These are phyloP conservation scores for Ophiostoma sp. DNA, from an alignment of 2,329 filamentous ascomycete genomes.

Conservation along the genomic window DNA sequence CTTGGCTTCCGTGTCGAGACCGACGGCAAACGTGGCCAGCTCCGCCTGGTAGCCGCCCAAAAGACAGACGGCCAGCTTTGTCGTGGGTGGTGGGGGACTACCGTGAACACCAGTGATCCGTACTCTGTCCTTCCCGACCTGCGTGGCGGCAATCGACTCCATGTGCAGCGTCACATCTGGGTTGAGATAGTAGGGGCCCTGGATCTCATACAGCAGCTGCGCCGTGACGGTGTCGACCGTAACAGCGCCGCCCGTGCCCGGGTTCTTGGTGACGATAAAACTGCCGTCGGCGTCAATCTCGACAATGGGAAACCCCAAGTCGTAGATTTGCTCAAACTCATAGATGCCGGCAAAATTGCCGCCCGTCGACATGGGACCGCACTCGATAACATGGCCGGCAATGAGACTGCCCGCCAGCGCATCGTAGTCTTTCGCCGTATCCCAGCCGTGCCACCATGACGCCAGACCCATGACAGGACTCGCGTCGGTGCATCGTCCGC, in stretches of 20 bases:
- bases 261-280: slow-evolving; percentile 39
- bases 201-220: slow-evolving; percentile 23
- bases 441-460: slow-evolving; percentile 57
- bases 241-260: slow-evolving; percentile 40
- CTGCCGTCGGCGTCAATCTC: slow-evolving; percentile 40
- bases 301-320: slow-evolving; percentile 42
- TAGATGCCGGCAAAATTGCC: slow-evolving; percentile 56
- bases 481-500: slow-evolving; percentile 44
- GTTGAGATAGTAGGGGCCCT: slow-evolving; percentile 47
- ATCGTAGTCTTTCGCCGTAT: slow-evolving; percentile 45
- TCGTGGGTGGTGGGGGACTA: slow-evolving; percentile 48
- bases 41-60: slow-evolving; percentile 36
- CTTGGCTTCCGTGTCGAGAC: slow-evolving; percentile 33
- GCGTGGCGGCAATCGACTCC: not conserved
- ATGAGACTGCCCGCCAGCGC: slow-evolving; percentile 51
- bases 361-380: slow-evolving; percentile 54
- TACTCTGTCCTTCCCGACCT: slow-evolving; percentile 32
- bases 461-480: slow-evolving; percentile 56
- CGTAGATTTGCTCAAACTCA: slow-evolving; percentile 36
- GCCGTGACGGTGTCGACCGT: slow-evolving; percentile 31
- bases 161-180: slow-evolving; percentile 45
- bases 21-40: slow-evolving; percentile 33
- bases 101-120: slow-evolving; percentile 45
- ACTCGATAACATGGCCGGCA: slow-evolving; percentile 56
- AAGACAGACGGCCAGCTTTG: slow-evolving; percentile 50